A percentile compares a stretch with the other conserved stretches of the same genome.
Conservation (phyloP, 2,329 filamentous ascomycete species). For the Drechslerella stenobrocha region DNA sequence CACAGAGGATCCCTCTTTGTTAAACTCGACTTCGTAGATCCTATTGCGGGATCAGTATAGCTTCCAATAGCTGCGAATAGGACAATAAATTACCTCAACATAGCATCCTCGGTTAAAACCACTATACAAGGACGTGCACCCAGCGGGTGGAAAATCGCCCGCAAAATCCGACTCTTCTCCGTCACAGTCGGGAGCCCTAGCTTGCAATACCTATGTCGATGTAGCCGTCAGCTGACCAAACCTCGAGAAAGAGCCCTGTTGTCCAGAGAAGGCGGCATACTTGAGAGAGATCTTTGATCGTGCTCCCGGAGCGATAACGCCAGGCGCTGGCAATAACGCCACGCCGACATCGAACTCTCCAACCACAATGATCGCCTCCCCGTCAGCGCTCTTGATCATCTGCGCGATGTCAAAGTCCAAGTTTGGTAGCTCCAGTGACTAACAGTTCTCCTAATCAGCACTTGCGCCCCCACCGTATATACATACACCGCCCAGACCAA, state of each 20-base stretch:
- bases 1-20: conserved; percentile 16
- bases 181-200: conserved; percentile 9
- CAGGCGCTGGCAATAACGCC: conserved; percentile 50
- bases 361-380: conserved; percentile 50
- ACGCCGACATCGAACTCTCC: conserved; percentile 52
- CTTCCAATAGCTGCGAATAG: neutral
- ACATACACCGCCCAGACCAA: neutral
- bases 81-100: conserved; percentile 18
- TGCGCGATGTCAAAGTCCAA: conserved; percentile 52
- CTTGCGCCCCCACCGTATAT: no score
- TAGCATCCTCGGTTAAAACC: conserved; percentile 39
- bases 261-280: conserved; percentile 2
- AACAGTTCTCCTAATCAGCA: conserved; percentile 9
- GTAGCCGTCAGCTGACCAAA: neutral
- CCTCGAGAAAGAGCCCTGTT: neutral
- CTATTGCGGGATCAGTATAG: conserved; percentile 8
- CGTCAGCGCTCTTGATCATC: conserved; percentile 51
- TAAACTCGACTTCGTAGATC: conserved; percentile 44
- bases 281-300: conserved; percentile 35
- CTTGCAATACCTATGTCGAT: conserved; percentile 21
- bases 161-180: conserved; percentile 19
- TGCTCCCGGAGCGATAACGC: conserved; percentile 28
- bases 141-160: conserved; percentile 40
- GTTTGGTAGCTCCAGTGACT: conserved; percentile 51
- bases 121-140: conserved; percentile 39